Evolutionary conservation across 164 flowering plant genomes (phyloP).

Genomic region (Cinnamomum chago): DNA sequence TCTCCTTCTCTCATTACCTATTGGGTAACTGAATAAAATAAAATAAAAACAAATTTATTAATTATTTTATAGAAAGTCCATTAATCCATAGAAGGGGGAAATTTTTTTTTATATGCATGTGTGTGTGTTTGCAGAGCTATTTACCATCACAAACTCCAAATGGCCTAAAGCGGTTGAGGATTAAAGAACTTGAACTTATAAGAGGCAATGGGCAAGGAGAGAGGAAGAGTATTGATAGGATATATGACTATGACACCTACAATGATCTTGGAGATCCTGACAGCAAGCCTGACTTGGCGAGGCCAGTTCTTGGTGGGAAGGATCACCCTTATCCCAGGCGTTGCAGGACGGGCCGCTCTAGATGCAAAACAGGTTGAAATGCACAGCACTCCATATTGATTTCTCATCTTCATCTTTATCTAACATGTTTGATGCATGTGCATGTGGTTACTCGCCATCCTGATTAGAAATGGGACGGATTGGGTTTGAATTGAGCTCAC

Average conservation of each 20-base stretch:
- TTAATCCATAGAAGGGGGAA: no score
- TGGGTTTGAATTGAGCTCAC: no score
- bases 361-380: slow-evolving; percentile 4
- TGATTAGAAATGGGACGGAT: no score
- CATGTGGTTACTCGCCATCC: no score
- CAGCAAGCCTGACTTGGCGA: background rate
- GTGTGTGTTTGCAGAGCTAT: slow-evolving; percentile 14
- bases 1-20: no score
- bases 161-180: slow-evolving; percentile 39
- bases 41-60: slow-evolving; percentile 22
- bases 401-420: no score
- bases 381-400: no score
- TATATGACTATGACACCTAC: slow-evolving; percentile 61
- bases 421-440: no score
- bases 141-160: slow-evolving; percentile 61
- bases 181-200: slow-evolving; percentile 30
- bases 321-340: slow-evolving; percentile 64
- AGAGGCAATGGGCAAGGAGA: slow-evolving; percentile 49
- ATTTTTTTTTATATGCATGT: no score
- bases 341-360: slow-evolving; percentile 61
- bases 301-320: slow-evolving; percentile 59
- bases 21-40: background rate
- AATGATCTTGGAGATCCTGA: slow-evolving; percentile 67
- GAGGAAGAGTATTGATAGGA: slow-evolving; percentile 38
- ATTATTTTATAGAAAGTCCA: no score